Evolutionary conservation across 805 yeast species (phyloP).

Genomic region (Lipomyces starkeyi): DNA sequence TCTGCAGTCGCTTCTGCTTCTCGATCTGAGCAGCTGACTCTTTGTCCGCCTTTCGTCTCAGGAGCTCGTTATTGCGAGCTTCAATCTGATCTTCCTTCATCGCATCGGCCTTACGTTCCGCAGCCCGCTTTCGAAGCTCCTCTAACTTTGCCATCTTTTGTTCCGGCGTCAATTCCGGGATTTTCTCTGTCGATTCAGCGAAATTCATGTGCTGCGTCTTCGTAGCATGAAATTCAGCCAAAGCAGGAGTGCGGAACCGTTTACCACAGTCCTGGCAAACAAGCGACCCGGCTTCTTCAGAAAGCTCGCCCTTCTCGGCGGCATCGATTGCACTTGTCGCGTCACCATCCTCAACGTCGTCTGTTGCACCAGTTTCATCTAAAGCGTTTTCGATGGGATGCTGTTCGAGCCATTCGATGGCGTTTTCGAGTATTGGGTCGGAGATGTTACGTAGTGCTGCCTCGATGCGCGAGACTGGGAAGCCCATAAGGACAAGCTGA

Average conservation of each 20-base stretch:
- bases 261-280: conserved; percentile 37
- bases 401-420: conserved; percentile 47
- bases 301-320: conserved; percentile 30
- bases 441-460: conserved; percentile 40
- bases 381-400: conserved; percentile 38
- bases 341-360: conserved; percentile 5
- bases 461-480: conserved; percentile 44
- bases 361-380: conserved; percentile 28
- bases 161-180: conserved; percentile 42
- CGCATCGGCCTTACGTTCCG: conserved; percentile 43
- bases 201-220: conserved; percentile 32
- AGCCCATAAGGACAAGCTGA: conserved; percentile 45
- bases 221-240: conserved; percentile 37
- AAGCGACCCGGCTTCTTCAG: conserved; percentile 37
- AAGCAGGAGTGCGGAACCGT: conserved; percentile 32
- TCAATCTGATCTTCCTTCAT: conserved; percentile 44
- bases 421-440: conserved; percentile 41
- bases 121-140: conserved; percentile 43
- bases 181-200: conserved; percentile 34
- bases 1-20: conserved; percentile 45
- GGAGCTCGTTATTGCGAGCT: conserved; percentile 42
- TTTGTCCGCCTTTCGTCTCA: conserved; percentile 42
- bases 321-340: conserved; percentile 14
- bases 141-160: conserved; percentile 44
- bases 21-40: conserved; percentile 43